phyloP scores from a whole-genome alignment of 2,329 filamentous ascomycete genomes.

The Biscogniauxia mediterranea region DNA sequence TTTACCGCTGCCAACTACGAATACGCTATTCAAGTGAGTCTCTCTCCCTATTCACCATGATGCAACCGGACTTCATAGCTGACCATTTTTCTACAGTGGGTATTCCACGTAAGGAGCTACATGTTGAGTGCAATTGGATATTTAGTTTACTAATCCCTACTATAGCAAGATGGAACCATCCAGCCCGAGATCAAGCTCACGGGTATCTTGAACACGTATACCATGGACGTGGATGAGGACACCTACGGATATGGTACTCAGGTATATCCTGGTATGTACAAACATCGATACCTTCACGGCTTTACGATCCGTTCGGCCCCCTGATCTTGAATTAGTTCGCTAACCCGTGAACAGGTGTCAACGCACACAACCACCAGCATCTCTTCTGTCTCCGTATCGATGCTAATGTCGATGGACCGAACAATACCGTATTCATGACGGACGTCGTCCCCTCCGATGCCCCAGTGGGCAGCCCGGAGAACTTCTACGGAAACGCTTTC shows the following conservation, averaged over 20 bases:
- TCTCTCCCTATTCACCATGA: background rate
- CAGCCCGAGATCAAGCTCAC: slow-evolving; percentile 91
- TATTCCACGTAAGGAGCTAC: slow-evolving; percentile 60
- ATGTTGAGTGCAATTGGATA: background rate
- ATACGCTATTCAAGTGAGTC: slow-evolving; percentile 56
- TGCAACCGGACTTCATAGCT: slow-evolving; percentile 5
- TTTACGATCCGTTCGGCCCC: background rate
- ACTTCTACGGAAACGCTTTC: slow-evolving; percentile 88
- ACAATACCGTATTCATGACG: slow-evolving; percentile 82
- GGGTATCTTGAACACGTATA: slow-evolving; percentile 89
- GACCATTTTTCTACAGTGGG: slow-evolving; percentile 67
- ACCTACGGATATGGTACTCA: slow-evolving; percentile 86
- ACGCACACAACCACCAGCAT: slow-evolving; percentile 95
- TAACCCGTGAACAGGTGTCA: slow-evolving; percentile 57
- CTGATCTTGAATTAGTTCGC: slow-evolving; percentile 3
- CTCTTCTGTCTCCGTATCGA: slow-evolving; percentile 89
- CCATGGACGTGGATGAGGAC: slow-evolving; percentile 76
- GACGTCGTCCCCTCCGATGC: slow-evolving; percentile 71
- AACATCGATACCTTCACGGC: background rate
- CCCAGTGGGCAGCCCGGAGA: slow-evolving; percentile 76
- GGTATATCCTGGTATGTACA: slow-evolving; percentile 65
- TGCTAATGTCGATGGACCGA: slow-evolving; percentile 79
- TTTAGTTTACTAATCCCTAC: slow-evolving; percentile 17
- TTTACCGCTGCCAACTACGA: slow-evolving; percentile 97
- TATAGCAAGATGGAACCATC: slow-evolving; percentile 77